Conservation (phyloP, 192 early-diverging fungal genomes). For the Dissophora ornata region DNA sequence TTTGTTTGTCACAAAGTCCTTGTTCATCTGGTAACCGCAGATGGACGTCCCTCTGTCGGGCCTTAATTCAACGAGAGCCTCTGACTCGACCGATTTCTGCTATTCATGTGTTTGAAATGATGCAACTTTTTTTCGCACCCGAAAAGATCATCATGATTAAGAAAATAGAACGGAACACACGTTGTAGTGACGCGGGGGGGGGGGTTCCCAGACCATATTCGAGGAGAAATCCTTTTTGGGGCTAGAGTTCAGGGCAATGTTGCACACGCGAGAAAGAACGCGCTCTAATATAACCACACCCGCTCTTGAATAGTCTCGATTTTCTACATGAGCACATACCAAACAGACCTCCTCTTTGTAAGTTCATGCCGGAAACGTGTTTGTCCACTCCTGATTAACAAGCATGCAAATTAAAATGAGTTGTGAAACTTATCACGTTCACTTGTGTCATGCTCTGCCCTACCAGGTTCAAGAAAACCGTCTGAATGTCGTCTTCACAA, state of each 20-base stretch:
- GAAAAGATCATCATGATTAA: too few relatives aligned
- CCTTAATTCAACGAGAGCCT: not conserved
- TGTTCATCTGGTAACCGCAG: too few relatives aligned
- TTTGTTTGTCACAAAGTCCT: not conserved
- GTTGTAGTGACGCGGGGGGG: too few relatives aligned
- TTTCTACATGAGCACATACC: conserved; percentile 80
- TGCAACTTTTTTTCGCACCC: not conserved
- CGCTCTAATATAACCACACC: not conserved
- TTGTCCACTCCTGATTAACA: too few relatives aligned
- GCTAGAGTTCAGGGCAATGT: not conserved
- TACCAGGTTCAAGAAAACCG: conserved; percentile 69
- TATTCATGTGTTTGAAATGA: not conserved
- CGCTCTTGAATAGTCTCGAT: conserved; percentile 62
- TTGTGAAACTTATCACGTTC: too few relatives aligned
- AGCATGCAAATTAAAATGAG: too few relatives aligned
- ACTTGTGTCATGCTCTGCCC: too few relatives aligned
- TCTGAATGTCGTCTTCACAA: conserved; percentile 64
- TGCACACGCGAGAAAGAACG: not conserved
- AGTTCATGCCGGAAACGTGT: conserved; percentile 15
- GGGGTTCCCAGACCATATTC: too few relatives aligned
- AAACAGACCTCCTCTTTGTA: conserved; percentile 80
- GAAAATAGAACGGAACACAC: too few relatives aligned
- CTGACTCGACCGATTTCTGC: conserved; percentile 1
- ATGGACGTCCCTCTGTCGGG: too few relatives aligned
- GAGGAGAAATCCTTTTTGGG: not conserved